Base-by-base conservation (phyloP, 2,329 filamentous ascomycete species). In the Akanthomyces muscarius region DNA sequence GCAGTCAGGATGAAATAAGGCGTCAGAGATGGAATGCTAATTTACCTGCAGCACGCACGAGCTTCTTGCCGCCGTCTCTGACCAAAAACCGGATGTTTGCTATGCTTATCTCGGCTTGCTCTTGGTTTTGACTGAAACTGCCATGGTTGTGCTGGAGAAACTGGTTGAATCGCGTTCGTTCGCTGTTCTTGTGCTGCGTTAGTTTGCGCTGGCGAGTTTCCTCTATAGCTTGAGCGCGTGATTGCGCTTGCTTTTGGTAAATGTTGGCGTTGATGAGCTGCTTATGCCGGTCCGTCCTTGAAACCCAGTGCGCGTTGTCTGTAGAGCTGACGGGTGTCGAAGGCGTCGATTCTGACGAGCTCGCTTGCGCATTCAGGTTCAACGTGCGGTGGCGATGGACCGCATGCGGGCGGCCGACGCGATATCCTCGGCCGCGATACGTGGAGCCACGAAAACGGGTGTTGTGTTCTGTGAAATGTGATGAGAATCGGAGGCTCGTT, bases 211-310 rank as follows among this genome's bases (percentile, higher is more conserved):
- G 80, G 16, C 84, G 81, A 2, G 86, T 90, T 69, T 90, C 84
- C 67, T 91, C 89, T 50, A 93, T 89, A 13, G 89, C 89, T 70
- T 86, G 88, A 11, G 84, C 79, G 51, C 90, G 85, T 36, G 84
- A 83, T 71, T 90, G 85, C 13, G 83, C 81, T 65, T 91, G 87
- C 72, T 91, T 89, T 66, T 92, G 87, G 72, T 89, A 95, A 1
- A 94, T 84, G 18, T 86, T 85, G 23, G 88, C 85, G 72, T 94
- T 96, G 75, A 96, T 95, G 47, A 96, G 79, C 73, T 96, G 91
- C 71, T 90, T 84, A 71, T 93, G 90, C 56, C 89, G 88, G 72
- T 90, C 90, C 56, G 81, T 88, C 72, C 88, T 90, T 6, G 87
- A 84, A 48, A 95, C 84, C 86, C 89, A 94, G 3, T 71, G 72